These are phyloP conservation scores for Perkinsus olseni DNA, from an alignment of 169 alveolate genomes.

Conservation along the genomic window DNA sequence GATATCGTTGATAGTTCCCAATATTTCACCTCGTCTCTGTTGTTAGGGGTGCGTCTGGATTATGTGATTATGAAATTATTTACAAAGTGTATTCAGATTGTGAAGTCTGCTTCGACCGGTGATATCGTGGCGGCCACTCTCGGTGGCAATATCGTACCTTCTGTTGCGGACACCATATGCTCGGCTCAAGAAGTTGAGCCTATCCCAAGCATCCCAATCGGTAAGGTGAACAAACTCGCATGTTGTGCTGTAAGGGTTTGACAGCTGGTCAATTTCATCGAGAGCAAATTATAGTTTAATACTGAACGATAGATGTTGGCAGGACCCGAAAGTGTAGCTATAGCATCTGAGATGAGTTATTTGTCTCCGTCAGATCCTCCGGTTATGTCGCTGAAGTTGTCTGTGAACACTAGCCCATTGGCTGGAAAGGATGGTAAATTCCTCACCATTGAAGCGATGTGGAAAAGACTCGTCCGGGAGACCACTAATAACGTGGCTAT, in stretches of 20 bases:
- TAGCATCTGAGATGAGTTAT: too few relatives aligned
- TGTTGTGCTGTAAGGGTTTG: too few relatives aligned
- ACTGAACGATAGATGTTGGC: too few relatives aligned
- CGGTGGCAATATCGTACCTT: slow-evolving; percentile 52
- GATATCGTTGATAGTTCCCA: too few relatives aligned
- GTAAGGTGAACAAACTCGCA: too few relatives aligned
- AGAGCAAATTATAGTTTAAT: too few relatives aligned
- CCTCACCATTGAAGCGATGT: slow-evolving; percentile 60
- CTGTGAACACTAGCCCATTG: slow-evolving; percentile 80
- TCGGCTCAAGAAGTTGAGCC: slow-evolving; percentile 39
- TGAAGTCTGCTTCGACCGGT: slow-evolving; percentile 44
- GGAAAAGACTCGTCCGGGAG: slow-evolving; percentile 76
- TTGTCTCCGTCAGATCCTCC: slow-evolving; percentile 79
- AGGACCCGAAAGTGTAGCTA: too few relatives aligned
- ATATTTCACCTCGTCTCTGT: too few relatives aligned
- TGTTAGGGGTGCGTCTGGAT: too few relatives aligned
- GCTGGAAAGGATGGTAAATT: slow-evolving; percentile 79
- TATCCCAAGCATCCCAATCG: slow-evolving; percentile 67
- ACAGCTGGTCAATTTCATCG: too few relatives aligned
- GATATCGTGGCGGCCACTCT: slow-evolving; percentile 55
- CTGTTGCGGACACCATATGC: slow-evolving; percentile 56
- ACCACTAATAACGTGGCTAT: slow-evolving; percentile 80
- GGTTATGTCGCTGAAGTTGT: slow-evolving; percentile 68
- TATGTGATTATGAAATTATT: too few relatives aligned
- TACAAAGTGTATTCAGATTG: too few relatives aligned